These are phyloP conservation scores for Hansenula lynferdii DNA, from an alignment of 1,139 yeast genomes.

Conservation along the genomic window DNA sequence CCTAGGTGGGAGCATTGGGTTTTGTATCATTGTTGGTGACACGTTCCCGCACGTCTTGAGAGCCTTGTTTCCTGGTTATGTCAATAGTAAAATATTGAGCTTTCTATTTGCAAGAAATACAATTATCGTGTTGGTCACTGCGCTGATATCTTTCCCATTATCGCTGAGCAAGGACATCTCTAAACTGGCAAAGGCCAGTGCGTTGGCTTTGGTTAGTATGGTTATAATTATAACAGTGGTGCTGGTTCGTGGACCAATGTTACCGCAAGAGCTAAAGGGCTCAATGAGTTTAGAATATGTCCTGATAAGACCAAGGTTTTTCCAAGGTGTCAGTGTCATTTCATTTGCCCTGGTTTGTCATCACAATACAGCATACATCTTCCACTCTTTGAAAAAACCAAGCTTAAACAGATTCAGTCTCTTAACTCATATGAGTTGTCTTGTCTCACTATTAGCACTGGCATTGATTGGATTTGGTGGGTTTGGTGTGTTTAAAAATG, in stretches of 20 bases:
- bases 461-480: constrained; percentile 80
- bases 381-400: constrained; percentile 74
- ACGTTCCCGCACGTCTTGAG: constrained; percentile 87
- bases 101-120: constrained; percentile 62
- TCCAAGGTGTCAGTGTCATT: constrained; percentile 87
- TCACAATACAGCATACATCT: constrained; percentile 87
- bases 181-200: constrained; percentile 83
- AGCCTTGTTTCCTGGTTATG: constrained; percentile 55
- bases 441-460: constrained; percentile 77
- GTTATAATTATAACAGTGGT: constrained; percentile 69
- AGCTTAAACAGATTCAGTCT: constrained; percentile 68
- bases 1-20: constrained; percentile 92
- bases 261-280: constrained; percentile 44
- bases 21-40: constrained; percentile 92
- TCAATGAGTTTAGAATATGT: constrained; percentile 40
- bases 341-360: constrained; percentile 95
- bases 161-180: constrained; percentile 80
- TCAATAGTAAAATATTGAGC: constrained; percentile 33
- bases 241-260: constrained; percentile 65
- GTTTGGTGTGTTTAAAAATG: constrained; percentile 65
- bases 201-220: constrained; percentile 85
- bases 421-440: constrained; percentile 81
- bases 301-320: constrained; percentile 60
- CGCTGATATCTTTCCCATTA: constrained; percentile 76
- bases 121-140: constrained; percentile 64